A percentile compares a stretch with the other conserved stretches of the same genome.
Conservation (phyloP, 73 alveolate genomes). For the Paramecium biaurelia region DNA sequence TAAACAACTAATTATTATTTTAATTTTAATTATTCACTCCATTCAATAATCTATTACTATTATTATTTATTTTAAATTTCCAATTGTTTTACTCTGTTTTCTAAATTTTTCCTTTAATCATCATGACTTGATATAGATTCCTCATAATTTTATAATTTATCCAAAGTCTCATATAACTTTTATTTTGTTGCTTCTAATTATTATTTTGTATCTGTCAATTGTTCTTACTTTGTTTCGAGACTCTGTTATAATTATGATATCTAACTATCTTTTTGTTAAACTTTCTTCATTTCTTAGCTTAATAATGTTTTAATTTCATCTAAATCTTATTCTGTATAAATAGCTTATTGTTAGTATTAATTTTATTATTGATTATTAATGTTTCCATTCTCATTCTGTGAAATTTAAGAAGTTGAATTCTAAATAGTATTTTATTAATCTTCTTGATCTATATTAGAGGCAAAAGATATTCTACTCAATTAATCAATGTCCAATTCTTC, state of each 20-base stretch:
- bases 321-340: not conserved
- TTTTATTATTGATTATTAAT: not conserved
- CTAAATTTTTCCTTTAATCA: not conserved
- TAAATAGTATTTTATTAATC: not conserved
- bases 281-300: not conserved
- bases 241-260: not conserved
- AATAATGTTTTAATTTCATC: not conserved
- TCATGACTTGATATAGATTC: not conserved
- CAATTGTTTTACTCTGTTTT: not conserved
- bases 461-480: not conserved
- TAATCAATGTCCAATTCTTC: constrained; percentile 35
- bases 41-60: not conserved
- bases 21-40: not conserved
- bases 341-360: not conserved
- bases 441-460: not conserved
- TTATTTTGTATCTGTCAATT: not conserved
- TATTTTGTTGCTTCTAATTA: not conserved
- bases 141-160: not conserved
- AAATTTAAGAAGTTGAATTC: not conserved
- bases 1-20: not conserved
- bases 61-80: not conserved
- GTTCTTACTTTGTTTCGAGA: not conserved
- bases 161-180: not conserved
- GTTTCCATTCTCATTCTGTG: not conserved
- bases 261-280: not conserved